A percentile compares a stretch with the other conserved stretches of the same genome.
phyloP scores from a whole-genome alignment of 2,329 filamentous ascomycete species.

The Penicillium brasilianum region DNA sequence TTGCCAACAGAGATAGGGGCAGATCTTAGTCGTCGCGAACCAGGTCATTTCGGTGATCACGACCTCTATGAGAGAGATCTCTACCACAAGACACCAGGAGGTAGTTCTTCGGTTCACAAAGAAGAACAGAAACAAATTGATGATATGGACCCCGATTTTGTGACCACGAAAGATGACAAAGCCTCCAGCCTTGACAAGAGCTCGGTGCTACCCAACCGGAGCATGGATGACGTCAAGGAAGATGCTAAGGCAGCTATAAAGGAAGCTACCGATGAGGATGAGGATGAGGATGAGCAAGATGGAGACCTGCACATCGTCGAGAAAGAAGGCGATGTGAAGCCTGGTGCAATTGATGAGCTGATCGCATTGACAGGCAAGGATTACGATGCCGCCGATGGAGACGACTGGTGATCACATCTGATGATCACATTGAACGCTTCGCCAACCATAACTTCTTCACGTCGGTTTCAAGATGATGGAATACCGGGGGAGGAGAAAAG shows the following conservation, averaged over 20 bases:
- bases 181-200: background rate
- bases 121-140: background rate
- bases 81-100: background rate
- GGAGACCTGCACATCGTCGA: slow-evolving; percentile 30
- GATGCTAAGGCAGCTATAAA: background rate
- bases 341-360: slow-evolving; percentile 34
- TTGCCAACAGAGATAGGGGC: background rate
- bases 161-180: too few species aligned
- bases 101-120: background rate
- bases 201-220: background rate
- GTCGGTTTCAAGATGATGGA: background rate
- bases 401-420: slow-evolving; percentile 3
- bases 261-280: background rate
- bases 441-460: background rate
- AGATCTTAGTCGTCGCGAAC: background rate
- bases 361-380: slow-evolving; percentile 14
- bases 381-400: slow-evolving; percentile 1
- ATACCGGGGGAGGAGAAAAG: background rate
- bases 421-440: too few species aligned
- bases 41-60: background rate
- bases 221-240: background rate
- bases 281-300: background rate
- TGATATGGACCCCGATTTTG: background rate
- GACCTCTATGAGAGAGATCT: slow-evolving; percentile 1
- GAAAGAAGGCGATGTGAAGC: slow-evolving; percentile 30